Evolutionary conservation across 371 early-diverging fungal species (phyloP).

Genomic region (Actinomucor elegans): DNA sequence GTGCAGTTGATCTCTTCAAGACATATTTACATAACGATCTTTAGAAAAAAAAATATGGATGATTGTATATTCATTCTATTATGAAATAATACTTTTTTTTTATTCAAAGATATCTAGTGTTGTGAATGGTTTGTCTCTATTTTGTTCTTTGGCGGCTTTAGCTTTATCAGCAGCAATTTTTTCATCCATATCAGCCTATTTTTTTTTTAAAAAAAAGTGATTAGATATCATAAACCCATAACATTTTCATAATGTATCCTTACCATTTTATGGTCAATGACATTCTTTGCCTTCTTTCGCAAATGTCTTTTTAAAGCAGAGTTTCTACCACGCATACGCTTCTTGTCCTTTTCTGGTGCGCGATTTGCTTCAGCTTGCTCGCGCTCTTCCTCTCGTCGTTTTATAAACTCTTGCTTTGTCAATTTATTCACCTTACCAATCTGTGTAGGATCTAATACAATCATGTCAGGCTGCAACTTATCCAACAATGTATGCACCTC

Average conservation of each 20-base stretch:
- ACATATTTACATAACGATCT: conserved; percentile 12
- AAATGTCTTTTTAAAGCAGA: conserved; percentile 72
- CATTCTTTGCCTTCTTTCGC: conserved; percentile 72
- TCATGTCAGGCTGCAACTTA: conserved; percentile 89
- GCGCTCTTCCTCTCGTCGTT: conserved; percentile 46
- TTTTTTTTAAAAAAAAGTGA: not conserved
- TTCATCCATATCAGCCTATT: conserved; percentile 25
- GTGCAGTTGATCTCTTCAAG: too few species aligned
- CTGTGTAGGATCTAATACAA: conserved; percentile 78
- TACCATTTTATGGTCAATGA: conserved; percentile 72
- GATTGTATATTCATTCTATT: not conserved
- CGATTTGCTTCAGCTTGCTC: conserved; percentile 35
- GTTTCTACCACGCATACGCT: conserved; percentile 77
- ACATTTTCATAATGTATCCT: not conserved
- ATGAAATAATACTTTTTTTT: not conserved
- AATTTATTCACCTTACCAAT: conserved; percentile 62
- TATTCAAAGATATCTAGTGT: conserved; percentile 41
- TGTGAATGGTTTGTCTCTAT: conserved; percentile 37
- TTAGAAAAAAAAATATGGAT: conserved; percentile 1
- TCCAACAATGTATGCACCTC: conserved; percentile 95
- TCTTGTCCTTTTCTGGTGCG: conserved; percentile 52
- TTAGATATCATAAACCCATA: not conserved
- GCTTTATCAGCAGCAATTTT: conserved; percentile 27
- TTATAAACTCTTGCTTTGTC: conserved; percentile 46
- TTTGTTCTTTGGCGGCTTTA: conserved; percentile 21